Percentiles rank a stretch among this genome's conserved stretches.
Conservation (phyloP, 768 basidiomycete genomes). For the Solioccasus polychromus region DNA sequence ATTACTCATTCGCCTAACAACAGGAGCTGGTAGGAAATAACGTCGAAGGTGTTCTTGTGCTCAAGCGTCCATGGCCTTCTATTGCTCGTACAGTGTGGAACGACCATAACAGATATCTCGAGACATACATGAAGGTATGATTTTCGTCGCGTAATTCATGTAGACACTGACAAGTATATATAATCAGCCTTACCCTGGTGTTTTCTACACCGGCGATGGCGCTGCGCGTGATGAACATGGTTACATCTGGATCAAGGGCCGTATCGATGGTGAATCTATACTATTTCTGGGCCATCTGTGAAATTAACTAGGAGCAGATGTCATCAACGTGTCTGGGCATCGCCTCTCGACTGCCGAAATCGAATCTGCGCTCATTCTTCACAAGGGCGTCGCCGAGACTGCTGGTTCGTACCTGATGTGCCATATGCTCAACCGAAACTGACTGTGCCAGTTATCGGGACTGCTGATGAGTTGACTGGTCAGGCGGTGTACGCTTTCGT, state of each 20-base stretch:
- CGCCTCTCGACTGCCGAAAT: conserved; percentile 97
- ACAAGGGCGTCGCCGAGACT: conserved; percentile 94
- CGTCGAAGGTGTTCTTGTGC: conserved; percentile 87
- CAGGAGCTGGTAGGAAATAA: conserved; percentile 71
- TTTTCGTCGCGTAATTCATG: conserved; percentile 22
- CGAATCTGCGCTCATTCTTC: conserved; percentile 92
- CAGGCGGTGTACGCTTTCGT: conserved; percentile 96
- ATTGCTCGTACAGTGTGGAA: conserved; percentile 90
- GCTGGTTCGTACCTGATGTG: conserved; percentile 45
- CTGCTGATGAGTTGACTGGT: conserved; percentile 83
- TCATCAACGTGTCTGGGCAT: conserved; percentile 98
- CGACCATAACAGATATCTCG: conserved; percentile 85
- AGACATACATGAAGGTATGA: conserved; percentile 66
- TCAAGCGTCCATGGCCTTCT: conserved; percentile 91
- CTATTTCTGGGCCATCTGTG: neutral
- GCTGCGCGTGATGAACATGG: conserved; percentile 92
- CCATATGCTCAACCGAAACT: conserved; percentile 1
- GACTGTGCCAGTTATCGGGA: conserved; percentile 63
- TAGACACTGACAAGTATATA: conserved; percentile 34
- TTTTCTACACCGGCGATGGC: conserved; percentile 97
- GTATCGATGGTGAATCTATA: conserved; percentile 74
- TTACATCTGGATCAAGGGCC: conserved; percentile 98
- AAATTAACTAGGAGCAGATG: conserved; percentile 49
- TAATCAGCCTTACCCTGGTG: conserved; percentile 73
- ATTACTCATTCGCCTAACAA: neutral